Evolutionary conservation across 331 rosid genomes (phyloP), one percentile per base, ranked within the genome.

Genomic region (Malus hybrid): DNA sequence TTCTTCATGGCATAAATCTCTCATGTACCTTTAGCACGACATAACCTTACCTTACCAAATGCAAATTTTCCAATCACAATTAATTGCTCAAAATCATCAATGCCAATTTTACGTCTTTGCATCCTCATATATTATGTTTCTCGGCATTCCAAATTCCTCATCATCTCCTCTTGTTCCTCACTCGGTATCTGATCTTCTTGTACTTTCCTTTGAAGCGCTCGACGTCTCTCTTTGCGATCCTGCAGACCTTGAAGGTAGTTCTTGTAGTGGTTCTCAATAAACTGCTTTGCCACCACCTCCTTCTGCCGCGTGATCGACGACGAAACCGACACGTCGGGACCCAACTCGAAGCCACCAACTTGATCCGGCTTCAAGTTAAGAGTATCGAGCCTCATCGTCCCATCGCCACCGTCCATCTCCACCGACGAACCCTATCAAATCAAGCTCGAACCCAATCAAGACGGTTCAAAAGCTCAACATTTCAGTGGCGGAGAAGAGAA

Each of bases 1-100:
- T 94, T 94, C 92, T 94, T 94, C 99, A 89, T 89, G 63, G 97
- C 99, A 68, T 78, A 94, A 85, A 94, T 89, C 83, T 90, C 97
- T 68, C 97, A 90, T 0, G 93, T 90, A 72, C 70, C 74, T 82
- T 88, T 92, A 65, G 91, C 97, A 52, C 97, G 93, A 74, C 97
- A 92, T 78, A 94, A 68, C 80, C 97, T 80, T 63, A 94, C 99
- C 97, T 94, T 96, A 53, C 96, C 96, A 80, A 94, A 94, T 84
- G 99, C 99, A 63, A 97, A 97, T 90, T 88, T 94, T 58, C 99
- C 99, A 55, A 94, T 92, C 16, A 90, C 90, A 6, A 90, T 88
- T 73, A 94, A 84, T 75, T 92, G 99, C 83, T 94, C 99, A 36
- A 94, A 94, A 81, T 94, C 99, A 77, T 94, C 97, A 6, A 94